Base-by-base conservation (phyloP, 1,139 yeast species). In the Hansenula lynferdii region DNA sequence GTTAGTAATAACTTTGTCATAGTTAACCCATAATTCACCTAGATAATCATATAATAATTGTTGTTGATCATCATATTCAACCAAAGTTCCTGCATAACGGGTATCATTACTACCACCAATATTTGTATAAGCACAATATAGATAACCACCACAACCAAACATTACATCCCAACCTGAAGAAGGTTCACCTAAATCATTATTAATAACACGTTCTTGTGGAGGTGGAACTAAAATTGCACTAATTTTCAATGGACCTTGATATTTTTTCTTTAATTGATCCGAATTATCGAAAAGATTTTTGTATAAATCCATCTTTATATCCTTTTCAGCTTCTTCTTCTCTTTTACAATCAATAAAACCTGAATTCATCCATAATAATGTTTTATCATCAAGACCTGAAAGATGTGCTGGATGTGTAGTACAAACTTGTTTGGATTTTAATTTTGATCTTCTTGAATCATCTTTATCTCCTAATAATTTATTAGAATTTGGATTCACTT, bases 281-380 rank as follows among this genome's bases (percentile, higher is more conserved):
- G 41, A 48, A 20, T 47, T 43, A n/a, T 42, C 32, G 37, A 51
- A 51, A 18, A 57, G 49, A 34, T 54, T 59, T 37, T 55, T 59
- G 48, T 56, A 55, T 17, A 61, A 49, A 23, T 57, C 61, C 38
- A 54, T 41, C 19, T 50, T 42, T 33, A 57, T 53, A 37, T 57
- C 61, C 5, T 46, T 43, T 17, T 39, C 41, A 11, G 56, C 57
- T 29, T 49, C 50, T 21, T 53, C 62, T 43, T 69, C 68, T 47
- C 74, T 27, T 1, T 75, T 75, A 55, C 80, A 75, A 46, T 53
- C 70, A 2, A 65, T 60, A 49, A 72, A 69, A 1, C 81, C 81
- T 1, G 79, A 72, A 48, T 75, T 75, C 32, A 75, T 66, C 80
- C 80, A 75, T 14, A 75, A 44, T 28, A 75, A 51, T 22, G 58